A percentile compares a stretch with the other conserved stretches of the same genome.
Evolutionary conservation across 495 filamentous ascomycete genomes (phyloP).

Genomic region (Lepraria neglecta): DNA sequence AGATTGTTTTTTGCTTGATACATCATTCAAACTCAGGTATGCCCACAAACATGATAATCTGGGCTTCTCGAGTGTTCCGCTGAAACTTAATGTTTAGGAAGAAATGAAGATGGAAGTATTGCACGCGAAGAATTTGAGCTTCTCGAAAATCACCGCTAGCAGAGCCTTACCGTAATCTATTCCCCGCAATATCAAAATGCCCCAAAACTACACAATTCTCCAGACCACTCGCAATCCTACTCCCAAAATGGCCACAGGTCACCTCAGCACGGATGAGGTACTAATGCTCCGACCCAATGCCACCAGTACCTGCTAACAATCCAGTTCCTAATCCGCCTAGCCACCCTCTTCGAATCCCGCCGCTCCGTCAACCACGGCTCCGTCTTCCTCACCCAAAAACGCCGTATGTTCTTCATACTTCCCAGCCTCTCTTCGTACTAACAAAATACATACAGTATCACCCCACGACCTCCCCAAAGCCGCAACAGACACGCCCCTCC

Average conservation of each 20-base stretch:
- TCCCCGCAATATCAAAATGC: neutral
- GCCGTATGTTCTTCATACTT: slow-evolving; percentile 41
- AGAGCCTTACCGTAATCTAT: slow-evolving; percentile 2
- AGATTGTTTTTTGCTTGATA: neutral
- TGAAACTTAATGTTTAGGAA: neutral
- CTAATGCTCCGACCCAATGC: neutral
- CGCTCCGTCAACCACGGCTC: slow-evolving; percentile 67
- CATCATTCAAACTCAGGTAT: neutral
- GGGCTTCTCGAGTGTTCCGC: neutral
- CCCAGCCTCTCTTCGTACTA: neutral
- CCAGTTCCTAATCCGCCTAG: slow-evolving; percentile 82
- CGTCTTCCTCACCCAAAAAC: slow-evolving; percentile 81
- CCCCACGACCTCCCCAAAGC: slow-evolving; percentile 27
- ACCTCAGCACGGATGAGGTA: slow-evolving; percentile 27
- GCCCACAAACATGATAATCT: neutral
- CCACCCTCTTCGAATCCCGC: slow-evolving; percentile 62
- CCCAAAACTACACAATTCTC: neutral
- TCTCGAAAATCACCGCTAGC: neutral
- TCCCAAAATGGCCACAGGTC: slow-evolving; percentile 19
- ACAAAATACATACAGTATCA: slow-evolving; percentile 17
- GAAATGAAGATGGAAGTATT: neutral
- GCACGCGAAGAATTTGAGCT: neutral
- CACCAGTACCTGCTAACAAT: neutral
- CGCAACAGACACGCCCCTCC: slow-evolving; percentile 21
- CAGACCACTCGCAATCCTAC: neutral